These are phyloP conservation scores for Rhizopus arrhizus DNA, from an alignment of 371 early-diverging fungal species.

Conservation along the genomic window DNA sequence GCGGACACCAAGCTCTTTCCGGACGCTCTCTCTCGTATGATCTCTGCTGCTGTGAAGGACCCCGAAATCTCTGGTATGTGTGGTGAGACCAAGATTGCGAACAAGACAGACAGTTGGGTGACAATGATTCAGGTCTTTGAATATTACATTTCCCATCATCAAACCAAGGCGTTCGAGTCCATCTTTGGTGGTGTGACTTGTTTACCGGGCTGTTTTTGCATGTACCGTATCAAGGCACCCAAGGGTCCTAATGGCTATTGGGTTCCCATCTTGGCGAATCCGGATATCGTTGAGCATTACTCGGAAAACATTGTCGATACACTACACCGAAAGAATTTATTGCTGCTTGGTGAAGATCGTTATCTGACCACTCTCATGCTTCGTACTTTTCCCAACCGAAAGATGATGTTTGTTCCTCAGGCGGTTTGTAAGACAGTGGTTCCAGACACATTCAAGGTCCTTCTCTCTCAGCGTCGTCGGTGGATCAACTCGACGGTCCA, in stretches of 20 bases:
- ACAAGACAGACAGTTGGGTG: constrained; percentile 81
- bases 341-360: constrained; percentile 93
- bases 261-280: constrained; percentile 82
- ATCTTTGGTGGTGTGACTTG: constrained; percentile 98
- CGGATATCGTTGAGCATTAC: constrained; percentile 88
- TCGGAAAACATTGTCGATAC: constrained; percentile 89
- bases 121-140: constrained; percentile 80
- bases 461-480: constrained; percentile 84
- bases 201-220: constrained; percentile 94
- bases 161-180: constrained; percentile 91
- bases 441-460: constrained; percentile 76
- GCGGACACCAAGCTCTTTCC: constrained; percentile 91
- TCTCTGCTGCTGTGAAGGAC: constrained; percentile 77
- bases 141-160: constrained; percentile 82
- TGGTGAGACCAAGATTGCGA: constrained; percentile 90
- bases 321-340: constrained; percentile 92
- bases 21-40: constrained; percentile 75
- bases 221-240: constrained; percentile 89
- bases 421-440: constrained; percentile 87
- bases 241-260: constrained; percentile 67
- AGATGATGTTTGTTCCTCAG: constrained; percentile 90
- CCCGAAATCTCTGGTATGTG: constrained; percentile 79
- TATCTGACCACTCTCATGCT: constrained; percentile 95
- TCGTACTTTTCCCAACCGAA: constrained; percentile 86
- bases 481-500: constrained; percentile 93